A percentile compares a stretch with the other conserved stretches of the same genome.
phyloP scores from a whole-genome alignment of 371 early-diverging fungal genomes.

The Mucor plumbeus region DNA sequence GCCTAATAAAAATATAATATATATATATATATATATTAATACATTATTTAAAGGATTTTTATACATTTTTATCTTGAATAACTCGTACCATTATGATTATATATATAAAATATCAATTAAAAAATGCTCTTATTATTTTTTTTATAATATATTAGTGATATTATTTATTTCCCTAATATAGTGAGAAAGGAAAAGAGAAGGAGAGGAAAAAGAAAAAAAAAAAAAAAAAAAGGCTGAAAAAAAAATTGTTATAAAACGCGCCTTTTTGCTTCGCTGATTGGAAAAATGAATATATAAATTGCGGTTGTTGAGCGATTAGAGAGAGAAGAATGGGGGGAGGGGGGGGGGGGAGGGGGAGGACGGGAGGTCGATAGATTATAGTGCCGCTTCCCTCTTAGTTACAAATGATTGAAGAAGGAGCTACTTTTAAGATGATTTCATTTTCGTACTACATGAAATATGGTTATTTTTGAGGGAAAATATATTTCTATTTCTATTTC shows the following conservation, averaged over 20 bases:
- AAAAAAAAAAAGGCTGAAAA: background rate
- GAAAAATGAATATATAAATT: background rate
- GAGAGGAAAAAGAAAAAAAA: background rate
- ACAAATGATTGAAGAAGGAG: background rate
- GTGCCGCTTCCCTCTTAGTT: background rate
- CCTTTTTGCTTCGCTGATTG: conserved; percentile 6
- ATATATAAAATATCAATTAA: background rate
- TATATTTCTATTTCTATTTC: conserved; percentile 2
- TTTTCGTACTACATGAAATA: conserved; percentile 4
- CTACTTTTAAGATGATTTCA: conserved; percentile 1
- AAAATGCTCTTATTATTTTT: background rate
- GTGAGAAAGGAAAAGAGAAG: background rate
- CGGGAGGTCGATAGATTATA: background rate
- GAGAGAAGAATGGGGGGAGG: background rate
- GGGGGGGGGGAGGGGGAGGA: background rate
- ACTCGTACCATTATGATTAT: background rate
- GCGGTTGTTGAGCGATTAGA: background rate
- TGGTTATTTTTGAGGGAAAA: conserved; percentile 2
- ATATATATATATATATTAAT: too few relatives aligned
- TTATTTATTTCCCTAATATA: background rate
- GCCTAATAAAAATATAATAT: conserved; percentile 33
- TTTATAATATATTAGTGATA: background rate
- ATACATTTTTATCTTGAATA: background rate
- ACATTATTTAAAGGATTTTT: background rate
- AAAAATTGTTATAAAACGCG: background rate